phyloP scores from a whole-genome alignment of 2,329 filamentous ascomycete genomes.

The Ceratocystis colombiana region DNA sequence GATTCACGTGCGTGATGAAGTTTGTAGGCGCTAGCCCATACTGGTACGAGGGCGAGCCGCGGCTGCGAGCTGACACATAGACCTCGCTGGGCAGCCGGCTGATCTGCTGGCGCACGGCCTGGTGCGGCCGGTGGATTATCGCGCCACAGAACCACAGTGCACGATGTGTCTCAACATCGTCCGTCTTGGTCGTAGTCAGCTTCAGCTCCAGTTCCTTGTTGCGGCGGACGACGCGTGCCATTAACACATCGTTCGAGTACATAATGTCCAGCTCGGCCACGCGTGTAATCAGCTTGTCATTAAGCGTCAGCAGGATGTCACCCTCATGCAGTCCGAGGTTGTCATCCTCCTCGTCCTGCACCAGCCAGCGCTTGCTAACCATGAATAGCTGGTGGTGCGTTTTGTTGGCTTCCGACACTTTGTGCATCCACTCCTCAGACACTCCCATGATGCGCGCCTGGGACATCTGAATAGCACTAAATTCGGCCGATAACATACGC shows the following conservation, averaged over 20 bases:
- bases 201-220: conserved; percentile 66
- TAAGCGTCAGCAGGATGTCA: conserved; percentile 83
- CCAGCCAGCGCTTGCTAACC: conserved; percentile 79
- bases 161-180: conserved; percentile 84
- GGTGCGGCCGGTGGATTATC: conserved; percentile 83
- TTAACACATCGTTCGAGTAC: conserved; percentile 77
- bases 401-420: conserved; percentile 78
- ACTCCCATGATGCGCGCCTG: conserved; percentile 97
- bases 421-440: conserved; percentile 87
- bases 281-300: conserved; percentile 83
- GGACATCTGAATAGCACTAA: conserved; percentile 90
- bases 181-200: conserved; percentile 75
- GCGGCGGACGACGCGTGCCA: conserved; percentile 77
- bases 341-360: conserved; percentile 39
- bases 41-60: conserved; percentile 75
- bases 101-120: conserved; percentile 94
- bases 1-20: conserved; percentile 95
- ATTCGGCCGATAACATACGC: conserved; percentile 86
- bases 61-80: conserved; percentile 79
- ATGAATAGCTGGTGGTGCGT: conserved; percentile 96
- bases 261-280: conserved; percentile 91
- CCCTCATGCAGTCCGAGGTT: conserved; percentile 59
- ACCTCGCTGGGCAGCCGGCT: conserved; percentile 92
- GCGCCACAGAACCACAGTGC: conserved; percentile 93
- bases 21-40: conserved; percentile 93